Conservation (phyloP, 345 rosid species). For the Gossypium herbaceum region DNA sequence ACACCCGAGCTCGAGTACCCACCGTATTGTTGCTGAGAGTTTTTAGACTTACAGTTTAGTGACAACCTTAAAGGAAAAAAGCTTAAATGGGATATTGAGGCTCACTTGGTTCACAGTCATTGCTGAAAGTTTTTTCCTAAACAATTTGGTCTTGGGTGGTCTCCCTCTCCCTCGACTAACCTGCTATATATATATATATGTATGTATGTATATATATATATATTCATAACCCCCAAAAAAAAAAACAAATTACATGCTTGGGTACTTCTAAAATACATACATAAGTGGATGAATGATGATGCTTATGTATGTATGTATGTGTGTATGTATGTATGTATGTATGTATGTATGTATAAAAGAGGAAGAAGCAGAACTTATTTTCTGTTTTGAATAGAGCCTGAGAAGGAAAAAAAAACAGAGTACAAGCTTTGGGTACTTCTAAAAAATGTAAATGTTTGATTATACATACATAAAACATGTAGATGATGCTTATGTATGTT, state of each 20-base stretch:
- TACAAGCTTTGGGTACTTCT: no score
- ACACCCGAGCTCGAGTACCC: no score
- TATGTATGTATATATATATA: neutral
- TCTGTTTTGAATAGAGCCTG: no score
- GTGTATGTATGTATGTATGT: neutral
- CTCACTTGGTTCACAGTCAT: neutral
- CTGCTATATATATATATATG: neutral
- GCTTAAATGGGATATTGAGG: neutral
- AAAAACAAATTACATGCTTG: neutral
- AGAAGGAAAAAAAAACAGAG: no score
- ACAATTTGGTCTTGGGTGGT: neutral
- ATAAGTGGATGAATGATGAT: neutral
- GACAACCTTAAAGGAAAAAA: neutral
- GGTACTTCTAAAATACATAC: neutral
- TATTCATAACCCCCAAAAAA: neutral
- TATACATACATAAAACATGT: no score
- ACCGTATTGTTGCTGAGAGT: no score
- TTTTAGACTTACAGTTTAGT: no score
- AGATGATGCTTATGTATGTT: no score
- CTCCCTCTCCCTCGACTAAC: constrained; percentile 9
- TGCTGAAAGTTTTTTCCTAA: neutral
- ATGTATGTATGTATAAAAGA: neutral
- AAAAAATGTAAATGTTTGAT: no score
- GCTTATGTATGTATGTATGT: neutral
- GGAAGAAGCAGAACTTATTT: no score